These are phyloP conservation scores for Flaveria linearis DNA, from an alignment of 129 eudicot species.

Conservation along the genomic window DNA sequence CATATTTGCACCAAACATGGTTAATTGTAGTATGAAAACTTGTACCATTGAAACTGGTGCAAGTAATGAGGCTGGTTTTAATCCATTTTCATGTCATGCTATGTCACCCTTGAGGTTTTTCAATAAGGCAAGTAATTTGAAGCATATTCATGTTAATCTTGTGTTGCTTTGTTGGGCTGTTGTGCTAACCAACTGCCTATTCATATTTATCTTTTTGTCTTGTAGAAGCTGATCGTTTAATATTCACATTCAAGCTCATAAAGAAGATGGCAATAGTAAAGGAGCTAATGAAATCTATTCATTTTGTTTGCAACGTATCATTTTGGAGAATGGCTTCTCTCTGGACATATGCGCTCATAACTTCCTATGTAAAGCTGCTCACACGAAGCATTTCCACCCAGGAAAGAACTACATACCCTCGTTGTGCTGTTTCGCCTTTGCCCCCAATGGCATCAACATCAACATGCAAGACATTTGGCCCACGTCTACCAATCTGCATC, in stretches of 20 bases:
- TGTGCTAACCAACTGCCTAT: background rate
- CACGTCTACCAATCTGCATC: constrained; percentile 59
- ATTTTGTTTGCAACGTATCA: constrained; percentile 43
- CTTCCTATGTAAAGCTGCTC: constrained; percentile 54
- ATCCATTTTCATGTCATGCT: background rate
- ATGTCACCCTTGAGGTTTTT: background rate
- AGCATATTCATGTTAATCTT: constrained; percentile 9
- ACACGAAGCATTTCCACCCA: constrained; percentile 20
- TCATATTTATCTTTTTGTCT: background rate
- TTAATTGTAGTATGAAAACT: too few species aligned
- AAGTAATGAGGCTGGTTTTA: background rate
- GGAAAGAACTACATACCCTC: constrained; percentile 27
- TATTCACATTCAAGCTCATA: constrained; percentile 16
- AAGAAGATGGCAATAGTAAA: constrained; percentile 28
- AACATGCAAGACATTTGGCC: constrained; percentile 13
- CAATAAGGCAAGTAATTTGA: background rate
- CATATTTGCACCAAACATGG: too few species aligned
- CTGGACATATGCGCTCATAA: constrained; percentile 65
- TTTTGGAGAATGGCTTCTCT: constrained; percentile 80
- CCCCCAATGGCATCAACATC: constrained; percentile 30
- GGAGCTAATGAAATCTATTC: constrained; percentile 41
- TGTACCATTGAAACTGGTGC: too few species aligned
- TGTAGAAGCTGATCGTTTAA: constrained; percentile 15
- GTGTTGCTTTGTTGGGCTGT: background rate
- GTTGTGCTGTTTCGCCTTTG: constrained; percentile 31